These are phyloP conservation scores for Bretziella fagacearum DNA, from an alignment of 2,329 filamentous ascomycete genomes.

Conservation along the genomic window DNA sequence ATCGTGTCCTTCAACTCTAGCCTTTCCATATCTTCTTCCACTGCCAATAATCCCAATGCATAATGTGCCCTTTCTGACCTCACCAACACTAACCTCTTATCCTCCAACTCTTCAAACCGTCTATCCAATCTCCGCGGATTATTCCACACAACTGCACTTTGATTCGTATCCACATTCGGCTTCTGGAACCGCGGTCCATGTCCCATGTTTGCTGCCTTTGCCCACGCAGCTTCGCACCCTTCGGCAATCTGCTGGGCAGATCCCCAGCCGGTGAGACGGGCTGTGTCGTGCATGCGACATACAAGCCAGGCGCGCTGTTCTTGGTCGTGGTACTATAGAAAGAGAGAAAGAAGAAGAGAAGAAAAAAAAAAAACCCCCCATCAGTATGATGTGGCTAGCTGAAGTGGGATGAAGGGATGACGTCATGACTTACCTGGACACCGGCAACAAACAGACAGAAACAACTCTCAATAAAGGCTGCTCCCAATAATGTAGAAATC, in stretches of 20 bases:
- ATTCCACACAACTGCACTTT: slow-evolving; percentile 25
- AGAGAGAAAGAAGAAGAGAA: slow-evolving; percentile 14
- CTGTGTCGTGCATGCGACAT: slow-evolving; percentile 54
- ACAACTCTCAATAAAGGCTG: slow-evolving; percentile 64
- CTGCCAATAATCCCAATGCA: slow-evolving; percentile 59
- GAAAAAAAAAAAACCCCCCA: neutral
- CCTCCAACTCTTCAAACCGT: slow-evolving; percentile 31
- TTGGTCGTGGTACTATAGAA: slow-evolving; percentile 46
- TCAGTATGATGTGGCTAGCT: neutral
- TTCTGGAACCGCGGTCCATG: slow-evolving; percentile 55
- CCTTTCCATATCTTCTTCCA: slow-evolving; percentile 58
- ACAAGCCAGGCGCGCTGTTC: slow-evolving; percentile 65
- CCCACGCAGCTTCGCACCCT: slow-evolving; percentile 75
- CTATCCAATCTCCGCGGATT: slow-evolving; percentile 34
- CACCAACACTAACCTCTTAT: slow-evolving; percentile 38
- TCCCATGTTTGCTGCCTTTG: slow-evolving; percentile 53
- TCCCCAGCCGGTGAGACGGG: slow-evolving; percentile 72
- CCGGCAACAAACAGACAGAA: slow-evolving; percentile 78
- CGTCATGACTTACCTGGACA: slow-evolving; percentile 39
- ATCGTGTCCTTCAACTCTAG: slow-evolving; percentile 35
- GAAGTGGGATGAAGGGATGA: neutral
- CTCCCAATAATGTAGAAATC: slow-evolving; percentile 62
- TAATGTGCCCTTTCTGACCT: slow-evolving; percentile 50
- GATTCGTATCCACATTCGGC: slow-evolving; percentile 20
- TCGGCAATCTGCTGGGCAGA: slow-evolving; percentile 64